Percentiles rank a stretch among this genome's conserved stretches.
Evolutionary conservation across 495 filamentous ascomycete genomes (phyloP).

Genomic region (Penicillium egyptiacum): DNA sequence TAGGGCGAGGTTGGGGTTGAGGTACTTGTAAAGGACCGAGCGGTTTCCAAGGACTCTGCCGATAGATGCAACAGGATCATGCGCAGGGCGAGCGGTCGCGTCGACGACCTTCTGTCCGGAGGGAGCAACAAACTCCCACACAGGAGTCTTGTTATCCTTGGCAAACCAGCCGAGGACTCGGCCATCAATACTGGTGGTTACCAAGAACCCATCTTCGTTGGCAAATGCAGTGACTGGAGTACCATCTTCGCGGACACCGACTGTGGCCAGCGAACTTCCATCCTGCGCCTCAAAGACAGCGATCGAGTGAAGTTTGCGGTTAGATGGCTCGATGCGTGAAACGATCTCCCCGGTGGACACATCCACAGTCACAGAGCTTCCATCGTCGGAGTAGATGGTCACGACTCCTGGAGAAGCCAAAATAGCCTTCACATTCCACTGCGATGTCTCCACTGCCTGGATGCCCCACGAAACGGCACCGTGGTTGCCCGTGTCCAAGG

Average conservation of each 20-base stretch:
- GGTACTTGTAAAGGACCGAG: slow-evolving; percentile 93
- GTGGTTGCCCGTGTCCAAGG: slow-evolving; percentile 72
- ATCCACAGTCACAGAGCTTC: slow-evolving; percentile 57
- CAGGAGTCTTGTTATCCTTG: slow-evolving; percentile 47
- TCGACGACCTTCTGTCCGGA: slow-evolving; percentile 64
- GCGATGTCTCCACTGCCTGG: slow-evolving; percentile 56
- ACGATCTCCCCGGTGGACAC: slow-evolving; percentile 57
- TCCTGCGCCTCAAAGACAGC: slow-evolving; percentile 28
- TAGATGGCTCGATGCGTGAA: slow-evolving; percentile 33
- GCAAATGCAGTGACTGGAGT: slow-evolving; percentile 30
- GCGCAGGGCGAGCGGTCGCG: slow-evolving; percentile 64
- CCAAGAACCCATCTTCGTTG: slow-evolving; percentile 44
- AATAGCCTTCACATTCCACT: slow-evolving; percentile 70
- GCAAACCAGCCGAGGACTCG: slow-evolving; percentile 60
- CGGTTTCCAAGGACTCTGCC: slow-evolving; percentile 89
- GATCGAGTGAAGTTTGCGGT: slow-evolving; percentile 34
- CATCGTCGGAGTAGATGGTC: slow-evolving; percentile 57
- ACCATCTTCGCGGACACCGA: slow-evolving; percentile 37
- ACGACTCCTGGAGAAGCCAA: slow-evolving; percentile 56
- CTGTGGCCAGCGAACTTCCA: slow-evolving; percentile 21
- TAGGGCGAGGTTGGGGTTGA: slow-evolving; percentile 83
- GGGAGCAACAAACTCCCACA: slow-evolving; percentile 76
- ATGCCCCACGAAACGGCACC: slow-evolving; percentile 75
- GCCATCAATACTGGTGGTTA: slow-evolving; percentile 60
- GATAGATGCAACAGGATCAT: slow-evolving; percentile 92